Base-by-base conservation (phyloP, 805 yeast species). In the Candida tibetensis region DNA sequence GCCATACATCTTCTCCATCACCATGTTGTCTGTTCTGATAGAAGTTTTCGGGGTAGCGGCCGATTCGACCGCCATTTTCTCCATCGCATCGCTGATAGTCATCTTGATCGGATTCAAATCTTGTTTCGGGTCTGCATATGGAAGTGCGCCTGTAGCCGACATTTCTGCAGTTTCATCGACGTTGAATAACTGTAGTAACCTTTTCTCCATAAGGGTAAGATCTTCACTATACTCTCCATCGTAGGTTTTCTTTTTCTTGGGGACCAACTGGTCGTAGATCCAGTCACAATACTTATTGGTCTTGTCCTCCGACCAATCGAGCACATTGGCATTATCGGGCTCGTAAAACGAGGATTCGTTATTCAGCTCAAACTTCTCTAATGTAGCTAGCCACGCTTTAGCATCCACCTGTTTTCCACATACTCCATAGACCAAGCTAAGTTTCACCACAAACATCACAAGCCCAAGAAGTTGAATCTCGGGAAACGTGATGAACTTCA, bases 281-380 rank as follows among this genome's bases (percentile, higher is more conserved):
- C 83, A 76, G 16, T 69, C 61, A 18, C 80, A 53, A 53, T 79
- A 83, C 18, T 64, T 55, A 3, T 66, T 65, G 2, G 71, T 64
- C 39, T 73, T 63, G 2, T 51, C 49, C n/a, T 71, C 70, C 29
- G 67, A 60, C 82, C 87, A 78, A 10, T 57, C 53, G 8, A 68
- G 34, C 3, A 80, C 49, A 12, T 69, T 70, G 4, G 40, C 38
- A n/a, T 43, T 39, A 18, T 46, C 44, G 35, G 41, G 30, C 30
- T 42, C 40, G 13, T 32, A 30, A 31, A 25, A 48, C 10, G 47
- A 37, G 21, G 45, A 44, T 19, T 53, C 52, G 18, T 49, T 42
- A 19, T 47, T 46, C 36, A 49, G 21, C 32, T 55, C 60, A 30
- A 41, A 47, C 26, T 48, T 39, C 15, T 18, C 41, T 21, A 43